Base-by-base conservation (phyloP, 768 basidiomycete species). In the Tulasnella sp. region DNA sequence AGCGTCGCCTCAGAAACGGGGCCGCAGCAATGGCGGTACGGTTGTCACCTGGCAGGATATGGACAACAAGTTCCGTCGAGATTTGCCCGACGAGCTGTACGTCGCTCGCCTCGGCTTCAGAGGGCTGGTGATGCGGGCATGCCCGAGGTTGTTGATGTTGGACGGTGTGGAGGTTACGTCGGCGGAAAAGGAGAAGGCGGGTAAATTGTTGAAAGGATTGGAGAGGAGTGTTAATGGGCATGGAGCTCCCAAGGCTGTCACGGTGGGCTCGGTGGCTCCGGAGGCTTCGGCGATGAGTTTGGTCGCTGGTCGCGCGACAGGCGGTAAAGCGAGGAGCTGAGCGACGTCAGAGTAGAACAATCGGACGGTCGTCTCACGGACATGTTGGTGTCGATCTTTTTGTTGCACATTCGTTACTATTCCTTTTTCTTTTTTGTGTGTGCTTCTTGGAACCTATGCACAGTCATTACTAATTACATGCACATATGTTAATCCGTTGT, bases 81-180 rank as follows among this genome's bases (percentile, higher is more conserved):
- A 93, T 79, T 87, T 99, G 70, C 96, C 97, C 70, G 93, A 98
- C 83, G 91, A 88, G 71, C 88, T 88, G 82, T 98, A 98, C 82
- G 88, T 92, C 69, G 93, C 92, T 31, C 89, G 97, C 52, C 86
- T 96, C 39, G 92, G 90, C 67, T 99, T 98, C 84, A 91, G 97
- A 67, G 95, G 95, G 52, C 85, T 96, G 75, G 85, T 97, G 68
- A 94, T 96, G 92, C 84, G 89, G 34, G 89, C 88, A 39, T 94
- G 93, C 81, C 82, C 84, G 37, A 83, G 85, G 40, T 83, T 98
- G 79, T 85, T 86, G 80, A 83, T 90, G 85, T 83, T 99, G 81
- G 97, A 99, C 84, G 97, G 97, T 75, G 89, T 99, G 81, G 86
- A 86, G 77, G 89, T 97, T 80, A 88, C 87, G 82, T 88, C 87